Evolutionary conservation across 164 flowering plant genomes (phyloP).

Genomic region (Aristolochia californica): DNA sequence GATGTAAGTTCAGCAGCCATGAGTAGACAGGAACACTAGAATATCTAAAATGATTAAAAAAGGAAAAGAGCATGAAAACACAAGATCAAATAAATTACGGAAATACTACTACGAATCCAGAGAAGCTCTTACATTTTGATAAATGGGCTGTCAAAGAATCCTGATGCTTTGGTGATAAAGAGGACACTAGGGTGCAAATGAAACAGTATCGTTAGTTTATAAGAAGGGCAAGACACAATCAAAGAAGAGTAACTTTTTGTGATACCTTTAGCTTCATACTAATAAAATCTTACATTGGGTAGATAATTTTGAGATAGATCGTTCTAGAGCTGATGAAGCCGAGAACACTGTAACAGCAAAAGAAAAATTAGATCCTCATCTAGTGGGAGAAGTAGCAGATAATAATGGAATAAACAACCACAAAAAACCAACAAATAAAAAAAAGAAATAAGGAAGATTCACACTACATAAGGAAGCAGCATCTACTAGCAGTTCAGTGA

Average conservation of each 20-base stretch:
- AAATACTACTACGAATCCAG: no score
- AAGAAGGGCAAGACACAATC: neutral
- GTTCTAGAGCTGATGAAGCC: constrained; percentile 35
- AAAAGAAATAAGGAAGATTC: neutral
- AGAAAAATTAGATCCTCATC: constrained; percentile 3
- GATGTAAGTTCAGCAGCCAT: no score
- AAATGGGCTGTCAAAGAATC: neutral
- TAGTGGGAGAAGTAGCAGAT: neutral
- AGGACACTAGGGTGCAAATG: neutral
- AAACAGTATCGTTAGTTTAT: neutral
- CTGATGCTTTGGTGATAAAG: neutral
- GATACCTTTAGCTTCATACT: neutral
- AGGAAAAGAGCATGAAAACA: no score
- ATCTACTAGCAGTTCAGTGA: neutral
- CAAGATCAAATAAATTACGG: no score
- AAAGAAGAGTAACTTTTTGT: neutral
- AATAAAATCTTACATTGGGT: constrained; percentile 16
- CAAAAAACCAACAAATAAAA: neutral
- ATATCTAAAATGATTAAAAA: no score
- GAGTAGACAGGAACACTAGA: no score
- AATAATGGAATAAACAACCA: no score
- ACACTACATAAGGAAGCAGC: neutral
- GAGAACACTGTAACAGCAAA: constrained; percentile 33
- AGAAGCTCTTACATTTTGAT: neutral
- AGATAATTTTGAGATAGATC: constrained; percentile 27